phyloP scores from a whole-genome alignment of 73 alveolate genomes.

The Loxodes magnus region DNA sequence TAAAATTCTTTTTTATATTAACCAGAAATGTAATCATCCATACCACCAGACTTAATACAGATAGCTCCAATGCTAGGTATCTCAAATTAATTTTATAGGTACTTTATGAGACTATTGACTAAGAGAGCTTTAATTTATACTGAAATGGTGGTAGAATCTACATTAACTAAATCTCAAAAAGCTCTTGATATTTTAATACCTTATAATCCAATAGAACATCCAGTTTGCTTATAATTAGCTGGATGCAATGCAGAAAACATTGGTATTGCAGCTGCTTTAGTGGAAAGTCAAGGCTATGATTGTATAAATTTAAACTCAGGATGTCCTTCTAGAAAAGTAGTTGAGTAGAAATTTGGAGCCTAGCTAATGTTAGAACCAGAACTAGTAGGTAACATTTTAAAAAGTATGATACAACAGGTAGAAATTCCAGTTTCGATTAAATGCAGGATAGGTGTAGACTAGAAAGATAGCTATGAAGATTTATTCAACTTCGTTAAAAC shows the following conservation, averaged over 20 bases:
- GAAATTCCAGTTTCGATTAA: constrained; percentile 80
- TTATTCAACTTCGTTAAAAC: constrained; percentile 58
- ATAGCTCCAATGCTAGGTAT: constrained; percentile 62
- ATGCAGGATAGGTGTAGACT: constrained; percentile 93
- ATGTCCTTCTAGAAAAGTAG: constrained; percentile 84
- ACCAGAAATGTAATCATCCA: too few relatives aligned
- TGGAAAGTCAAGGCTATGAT: constrained; percentile 59
- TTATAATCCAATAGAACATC: constrained; percentile 66
- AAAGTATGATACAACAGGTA: constrained; percentile 42
- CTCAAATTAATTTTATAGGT: constrained; percentile 26
- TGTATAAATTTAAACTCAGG: constrained; percentile 93
- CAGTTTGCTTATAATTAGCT: constrained; percentile 78
- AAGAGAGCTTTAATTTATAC: constrained; percentile 6
- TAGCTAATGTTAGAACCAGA: constrained; percentile 86
- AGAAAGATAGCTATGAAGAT: constrained; percentile 68
- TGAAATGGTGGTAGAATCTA: constrained; percentile 6
- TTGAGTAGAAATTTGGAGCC: constrained; percentile 92
- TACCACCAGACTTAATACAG: too few relatives aligned
- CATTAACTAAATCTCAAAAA: neutral
- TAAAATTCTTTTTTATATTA: too few relatives aligned
- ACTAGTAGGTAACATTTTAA: constrained; percentile 61
- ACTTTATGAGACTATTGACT: constrained; percentile 36
- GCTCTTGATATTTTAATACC: constrained; percentile 26
- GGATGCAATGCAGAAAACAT: constrained; percentile 82
- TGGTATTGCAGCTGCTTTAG: constrained; percentile 64